Conservation (phyloP, 805 yeast genomes). For the Starmera pachycereana region DNA sequence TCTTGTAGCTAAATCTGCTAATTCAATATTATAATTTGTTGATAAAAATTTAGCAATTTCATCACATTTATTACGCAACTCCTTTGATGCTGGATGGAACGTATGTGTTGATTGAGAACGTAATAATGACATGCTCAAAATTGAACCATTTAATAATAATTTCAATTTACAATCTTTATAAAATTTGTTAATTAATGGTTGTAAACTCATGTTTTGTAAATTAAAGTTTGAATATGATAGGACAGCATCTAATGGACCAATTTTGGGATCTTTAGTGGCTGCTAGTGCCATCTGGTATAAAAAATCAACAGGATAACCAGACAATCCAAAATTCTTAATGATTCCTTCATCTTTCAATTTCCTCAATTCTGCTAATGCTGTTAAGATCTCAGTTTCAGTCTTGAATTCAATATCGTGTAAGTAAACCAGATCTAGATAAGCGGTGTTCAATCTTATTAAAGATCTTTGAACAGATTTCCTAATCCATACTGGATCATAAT, state of each 20-base stretch:
- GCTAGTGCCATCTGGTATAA: slow-evolving; percentile 40
- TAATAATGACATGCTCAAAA: slow-evolving; percentile 78
- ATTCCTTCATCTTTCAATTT: slow-evolving; percentile 53
- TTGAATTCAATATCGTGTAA: slow-evolving; percentile 88
- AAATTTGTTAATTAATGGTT: slow-evolving; percentile 38
- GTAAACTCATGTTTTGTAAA: slow-evolving; percentile 56
- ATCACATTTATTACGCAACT: slow-evolving; percentile 36
- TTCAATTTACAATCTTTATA: slow-evolving; percentile 42
- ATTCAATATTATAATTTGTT: slow-evolving; percentile 36
- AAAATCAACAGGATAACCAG: slow-evolving; percentile 79
- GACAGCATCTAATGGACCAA: slow-evolving; percentile 64
- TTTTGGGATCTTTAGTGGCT: slow-evolving; percentile 25
- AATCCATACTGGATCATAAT: slow-evolving; percentile 56
- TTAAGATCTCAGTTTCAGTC: slow-evolving; percentile 38
- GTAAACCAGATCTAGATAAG: slow-evolving; percentile 71
- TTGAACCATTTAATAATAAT: slow-evolving; percentile 69
- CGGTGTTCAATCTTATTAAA: slow-evolving; percentile 51
- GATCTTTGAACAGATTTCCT: slow-evolving; percentile 58
- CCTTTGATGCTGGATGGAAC: slow-evolving; percentile 72
- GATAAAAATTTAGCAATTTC: slow-evolving; percentile 28
- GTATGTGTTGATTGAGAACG: slow-evolving; percentile 54
- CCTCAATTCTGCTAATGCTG: slow-evolving; percentile 53
- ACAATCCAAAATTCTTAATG: slow-evolving; percentile 59
- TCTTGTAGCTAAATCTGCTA: slow-evolving; percentile 76
- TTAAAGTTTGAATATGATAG: slow-evolving; percentile 77